phyloP scores from a whole-genome alignment of 805 yeast genomes.

The Starmera dryadoides region DNA sequence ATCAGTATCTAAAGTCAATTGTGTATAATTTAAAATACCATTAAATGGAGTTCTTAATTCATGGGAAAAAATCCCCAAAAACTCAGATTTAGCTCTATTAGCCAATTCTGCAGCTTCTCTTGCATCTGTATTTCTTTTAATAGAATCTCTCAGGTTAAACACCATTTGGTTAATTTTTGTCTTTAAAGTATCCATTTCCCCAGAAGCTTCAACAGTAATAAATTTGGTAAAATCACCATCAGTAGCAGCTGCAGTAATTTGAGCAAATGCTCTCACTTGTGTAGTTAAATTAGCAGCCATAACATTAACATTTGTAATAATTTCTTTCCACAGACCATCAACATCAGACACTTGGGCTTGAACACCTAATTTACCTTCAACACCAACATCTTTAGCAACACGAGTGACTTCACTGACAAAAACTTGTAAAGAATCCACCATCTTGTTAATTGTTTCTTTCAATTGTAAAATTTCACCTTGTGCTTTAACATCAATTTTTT shows the following conservation, averaged over 20 bases:
- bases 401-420: constrained; percentile 79
- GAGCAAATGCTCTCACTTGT: constrained; percentile 84
- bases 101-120: constrained; percentile 88
- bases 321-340: constrained; percentile 82
- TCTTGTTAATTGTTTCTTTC: constrained; percentile 74
- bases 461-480: constrained; percentile 80
- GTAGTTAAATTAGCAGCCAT: constrained; percentile 84
- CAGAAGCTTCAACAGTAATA: constrained; percentile 79
- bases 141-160: constrained; percentile 71
- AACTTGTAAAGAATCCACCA: constrained; percentile 81
- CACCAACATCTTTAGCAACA: constrained; percentile 84
- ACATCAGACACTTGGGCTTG: constrained; percentile 83
- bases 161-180: constrained; percentile 65
- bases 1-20: constrained; percentile 74
- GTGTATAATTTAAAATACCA: constrained; percentile 88
- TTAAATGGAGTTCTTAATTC: constrained; percentile 84
- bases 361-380: constrained; percentile 80
- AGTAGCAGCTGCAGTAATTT: constrained; percentile 86
- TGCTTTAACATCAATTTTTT: constrained; percentile 77
- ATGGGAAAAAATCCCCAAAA: constrained; percentile 75
- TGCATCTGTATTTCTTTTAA: constrained; percentile 82
- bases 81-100: constrained; percentile 77
- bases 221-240: constrained; percentile 84
- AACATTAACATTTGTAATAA: constrained; percentile 78
- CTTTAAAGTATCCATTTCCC: constrained; percentile 59